Conservation (phyloP, 225 moss, liverwort and hornwort species). For the Takakia lepidozioides region DNA sequence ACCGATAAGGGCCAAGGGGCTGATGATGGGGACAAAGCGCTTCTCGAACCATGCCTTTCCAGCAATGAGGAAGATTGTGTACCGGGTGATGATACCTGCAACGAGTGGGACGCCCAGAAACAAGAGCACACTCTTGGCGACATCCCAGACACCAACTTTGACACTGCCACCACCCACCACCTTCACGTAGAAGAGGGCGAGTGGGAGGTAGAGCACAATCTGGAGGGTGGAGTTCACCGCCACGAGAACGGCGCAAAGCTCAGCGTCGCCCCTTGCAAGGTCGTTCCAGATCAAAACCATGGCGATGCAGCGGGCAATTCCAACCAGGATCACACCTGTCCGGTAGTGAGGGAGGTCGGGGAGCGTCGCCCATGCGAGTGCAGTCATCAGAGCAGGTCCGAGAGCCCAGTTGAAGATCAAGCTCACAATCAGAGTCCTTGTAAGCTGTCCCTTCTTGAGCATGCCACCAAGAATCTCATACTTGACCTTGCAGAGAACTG, state of each 20-base stretch:
- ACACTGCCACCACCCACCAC: constrained; percentile 52
- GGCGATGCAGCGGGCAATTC: constrained; percentile 74
- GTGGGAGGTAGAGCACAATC: constrained; percentile 55
- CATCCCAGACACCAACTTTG: constrained; percentile 47
- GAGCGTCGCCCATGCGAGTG: constrained; percentile 86
- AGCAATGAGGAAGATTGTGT: constrained; percentile 24
- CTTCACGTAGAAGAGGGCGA: constrained; percentile 67
- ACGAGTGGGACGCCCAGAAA: constrained; percentile 61
- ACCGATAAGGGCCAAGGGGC: constrained; percentile 63
- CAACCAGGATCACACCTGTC: constrained; percentile 68
- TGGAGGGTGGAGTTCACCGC: constrained; percentile 72
- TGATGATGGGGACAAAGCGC: constrained; percentile 50
- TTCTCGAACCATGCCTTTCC: constrained; percentile 68
- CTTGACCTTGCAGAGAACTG: constrained; percentile 72
- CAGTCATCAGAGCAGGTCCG: constrained; percentile 83
- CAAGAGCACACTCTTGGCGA: constrained; percentile 63
- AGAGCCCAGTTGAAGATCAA: constrained; percentile 64
- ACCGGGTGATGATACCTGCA: constrained; percentile 43
- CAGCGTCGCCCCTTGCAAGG: constrained; percentile 51
- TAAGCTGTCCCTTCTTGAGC: constrained; percentile 44
- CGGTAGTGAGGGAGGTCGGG: constrained; percentile 72
- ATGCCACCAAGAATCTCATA: constrained; percentile 64
- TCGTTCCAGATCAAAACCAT: constrained; percentile 93
- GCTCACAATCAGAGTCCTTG: constrained; percentile 48
- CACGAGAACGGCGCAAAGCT: constrained; percentile 69